Evolutionary conservation across 2,329 filamentous ascomycete genomes (phyloP).

Genomic region (Pseudonectria foliicola): DNA sequence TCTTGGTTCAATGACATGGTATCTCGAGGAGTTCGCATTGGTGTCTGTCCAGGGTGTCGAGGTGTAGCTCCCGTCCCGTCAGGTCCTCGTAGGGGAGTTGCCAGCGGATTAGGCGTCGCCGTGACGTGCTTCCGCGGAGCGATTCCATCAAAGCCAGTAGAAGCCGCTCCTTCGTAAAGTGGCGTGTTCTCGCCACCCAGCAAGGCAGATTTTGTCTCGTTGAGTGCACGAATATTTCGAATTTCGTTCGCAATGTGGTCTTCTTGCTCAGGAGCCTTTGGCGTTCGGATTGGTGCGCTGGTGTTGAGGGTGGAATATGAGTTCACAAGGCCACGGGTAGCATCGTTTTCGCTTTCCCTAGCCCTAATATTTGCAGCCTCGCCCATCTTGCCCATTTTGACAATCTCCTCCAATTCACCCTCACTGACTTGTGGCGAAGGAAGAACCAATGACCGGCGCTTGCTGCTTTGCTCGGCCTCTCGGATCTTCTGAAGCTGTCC

Average conservation of each 20-base stretch:
- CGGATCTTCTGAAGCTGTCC: slow-evolving; percentile 91
- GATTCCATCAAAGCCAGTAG: slow-evolving; percentile 82
- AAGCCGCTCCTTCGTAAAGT: slow-evolving; percentile 70
- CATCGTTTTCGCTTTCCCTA: slow-evolving; percentile 71
- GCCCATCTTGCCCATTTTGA: slow-evolving; percentile 96
- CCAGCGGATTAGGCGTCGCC: slow-evolving; percentile 91
- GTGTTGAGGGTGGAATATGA: slow-evolving; percentile 79
- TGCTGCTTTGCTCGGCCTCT: slow-evolving; percentile 95
- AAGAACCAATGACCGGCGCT: slow-evolving; percentile 73
- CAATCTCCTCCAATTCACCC: slow-evolving; percentile 88
- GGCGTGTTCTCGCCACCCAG: slow-evolving; percentile 92
- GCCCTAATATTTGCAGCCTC: slow-evolving; percentile 75
- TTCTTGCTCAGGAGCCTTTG: slow-evolving; percentile 83
- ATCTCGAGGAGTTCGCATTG: slow-evolving; percentile 82
- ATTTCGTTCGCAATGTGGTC: slow-evolving; percentile 97
- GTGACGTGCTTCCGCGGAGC: slow-evolving; percentile 73
- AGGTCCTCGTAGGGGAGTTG: slow-evolving; percentile 69
- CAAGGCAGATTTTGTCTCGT: slow-evolving; percentile 87
- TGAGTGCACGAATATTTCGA: slow-evolving; percentile 83
- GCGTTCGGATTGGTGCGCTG: slow-evolving; percentile 83
- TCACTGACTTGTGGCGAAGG: slow-evolving; percentile 90
- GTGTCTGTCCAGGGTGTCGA: slow-evolving; percentile 66
- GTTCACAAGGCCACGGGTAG: slow-evolving; percentile 77
- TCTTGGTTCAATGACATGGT: slow-evolving; percentile 75
- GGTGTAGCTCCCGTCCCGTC: slow-evolving; percentile 64